A percentile compares a stretch with the other conserved stretches of the same genome.
phyloP scores from a whole-genome alignment of 192 early-diverging fungal genomes.

The Umbelopsis sp. region DNA sequence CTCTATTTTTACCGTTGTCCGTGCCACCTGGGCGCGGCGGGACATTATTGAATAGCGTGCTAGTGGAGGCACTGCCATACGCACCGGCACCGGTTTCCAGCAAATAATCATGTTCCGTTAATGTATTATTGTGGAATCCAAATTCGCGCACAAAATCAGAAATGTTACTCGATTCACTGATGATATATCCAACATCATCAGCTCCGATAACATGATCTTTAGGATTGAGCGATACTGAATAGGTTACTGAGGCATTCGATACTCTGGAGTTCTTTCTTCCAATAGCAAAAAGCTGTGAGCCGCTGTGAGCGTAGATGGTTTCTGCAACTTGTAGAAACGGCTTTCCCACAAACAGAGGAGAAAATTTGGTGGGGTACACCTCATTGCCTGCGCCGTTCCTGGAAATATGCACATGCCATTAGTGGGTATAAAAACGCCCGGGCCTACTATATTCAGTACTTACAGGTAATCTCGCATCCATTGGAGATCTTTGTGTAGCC shows the following conservation, averaged over 20 bases:
- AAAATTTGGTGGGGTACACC: slow-evolving; percentile 62
- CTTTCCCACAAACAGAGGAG: slow-evolving; percentile 46
- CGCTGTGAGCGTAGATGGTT: slow-evolving; percentile 58
- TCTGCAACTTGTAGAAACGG: slow-evolving; percentile 61
- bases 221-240: slow-evolving; percentile 55
- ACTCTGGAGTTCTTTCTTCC: slow-evolving; percentile 28
- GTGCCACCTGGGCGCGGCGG: neutral
- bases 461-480: slow-evolving; percentile 66
- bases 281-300: slow-evolving; percentile 62
- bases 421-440: neutral
- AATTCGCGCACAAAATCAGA: slow-evolving; percentile 16
- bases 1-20: neutral
- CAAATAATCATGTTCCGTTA: neutral
- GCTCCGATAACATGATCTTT: slow-evolving; percentile 55
- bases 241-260: slow-evolving; percentile 5
- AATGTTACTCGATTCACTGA: slow-evolving; percentile 29
- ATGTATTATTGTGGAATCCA: slow-evolving; percentile 5
- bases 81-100: slow-evolving; percentile 13
- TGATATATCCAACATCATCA: slow-evolving; percentile 67
- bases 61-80: slow-evolving; percentile 2
- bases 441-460: neutral
- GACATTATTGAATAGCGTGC: neutral
- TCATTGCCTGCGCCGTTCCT: slow-evolving; percentile 59
- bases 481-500: slow-evolving; percentile 23
- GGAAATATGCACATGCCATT: neutral